Evolutionary conservation across 2,329 filamentous ascomycete genomes (phyloP), one percentile per base, ranked within the genome.

Genomic region (Clarireedia hainanense): DNA sequence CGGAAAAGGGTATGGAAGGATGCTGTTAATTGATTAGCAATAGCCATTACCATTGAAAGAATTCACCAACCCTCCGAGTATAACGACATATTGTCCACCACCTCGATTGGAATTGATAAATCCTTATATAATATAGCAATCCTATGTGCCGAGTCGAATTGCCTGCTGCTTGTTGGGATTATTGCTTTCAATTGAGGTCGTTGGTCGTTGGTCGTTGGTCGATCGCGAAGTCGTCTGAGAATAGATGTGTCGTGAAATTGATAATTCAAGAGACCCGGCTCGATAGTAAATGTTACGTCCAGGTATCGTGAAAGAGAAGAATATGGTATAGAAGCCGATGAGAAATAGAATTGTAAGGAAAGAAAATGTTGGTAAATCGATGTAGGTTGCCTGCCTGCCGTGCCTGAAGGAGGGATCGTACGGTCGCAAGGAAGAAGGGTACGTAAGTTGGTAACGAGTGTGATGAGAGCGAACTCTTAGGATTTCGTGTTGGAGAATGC

Each of bases 1-100:
- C 77, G 76, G 68, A 83, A 80, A 52, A 83, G 68, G 52, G 48
- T 47, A 24, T 62, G 37, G 45, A 64, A 63, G 27, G 64, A 57
- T n/a, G 61, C 67, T 69, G 50, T 47, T 51, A 63, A 56, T 40
- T 62, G 59, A 57, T 54, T 58, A 50, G 23, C 58, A 58, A 56
- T 56, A 55, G 5, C 43, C 55, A 2, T 47, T 56, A 50, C 56
- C 55, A 23, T 56, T 51, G 34, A 46, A 51, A 42, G 40, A 43
- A n/a, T 47, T 34, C 42, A 57, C 56, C 46, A 30, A 57, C 53
- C 34, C 34, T 56, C 53, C 42, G 10, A 12, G 39, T 52, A 56
- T 37, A 52, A 42, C 30, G 53, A 6, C 53, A 56, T 56, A 20
- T 56, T 40, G 5, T 10, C 27, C 10, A 9, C 27, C 27, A 30